Percentiles rank a stretch among this genome's conserved stretches.
Evolutionary conservation across 805 yeast species (phyloP).

Genomic region (Candida gorgasii): DNA sequence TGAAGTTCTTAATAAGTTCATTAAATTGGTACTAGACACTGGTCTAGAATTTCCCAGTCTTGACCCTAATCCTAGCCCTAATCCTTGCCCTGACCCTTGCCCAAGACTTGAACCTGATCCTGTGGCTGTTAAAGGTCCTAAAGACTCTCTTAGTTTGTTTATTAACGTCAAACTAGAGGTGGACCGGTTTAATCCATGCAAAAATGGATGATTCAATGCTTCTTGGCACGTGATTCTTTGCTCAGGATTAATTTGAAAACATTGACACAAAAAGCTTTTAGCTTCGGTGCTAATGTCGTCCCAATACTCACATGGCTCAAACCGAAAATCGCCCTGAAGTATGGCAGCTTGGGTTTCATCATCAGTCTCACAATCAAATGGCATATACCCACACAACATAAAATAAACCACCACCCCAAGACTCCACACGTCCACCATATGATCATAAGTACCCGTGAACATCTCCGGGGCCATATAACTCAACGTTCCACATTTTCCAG

Average conservation of each 20-base stretch:
- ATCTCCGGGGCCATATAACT: constrained; percentile 76
- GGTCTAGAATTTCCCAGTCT: background rate
- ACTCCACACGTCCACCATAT: constrained; percentile 73
- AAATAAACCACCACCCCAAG: constrained; percentile 72
- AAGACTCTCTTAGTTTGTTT: constrained; percentile 12
- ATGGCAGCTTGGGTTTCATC: constrained; percentile 69
- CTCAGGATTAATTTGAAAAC: constrained; percentile 49
- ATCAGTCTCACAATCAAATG: constrained; percentile 73
- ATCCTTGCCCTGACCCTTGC: too few relatives aligned
- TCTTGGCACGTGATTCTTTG: constrained; percentile 46
- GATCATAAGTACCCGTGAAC: constrained; percentile 53
- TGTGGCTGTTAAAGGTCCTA: background rate
- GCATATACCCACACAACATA: constrained; percentile 72
- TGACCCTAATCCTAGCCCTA: too few relatives aligned
- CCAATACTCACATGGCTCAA: constrained; percentile 65
- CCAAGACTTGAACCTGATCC: too few relatives aligned
- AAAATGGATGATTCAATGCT: constrained; percentile 14
- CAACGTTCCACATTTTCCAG: constrained; percentile 65
- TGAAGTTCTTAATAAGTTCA: background rate
- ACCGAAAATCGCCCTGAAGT: constrained; percentile 53
- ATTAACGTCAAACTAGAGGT: constrained; percentile 12
- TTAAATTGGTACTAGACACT: background rate
- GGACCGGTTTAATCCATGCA: constrained; percentile 5
- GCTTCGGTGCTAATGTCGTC: constrained; percentile 51
- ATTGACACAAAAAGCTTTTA: constrained; percentile 55